These are phyloP conservation scores for Bauhinia variegata DNA, from an alignment of 306 rosid species.

Conservation along the genomic window DNA sequence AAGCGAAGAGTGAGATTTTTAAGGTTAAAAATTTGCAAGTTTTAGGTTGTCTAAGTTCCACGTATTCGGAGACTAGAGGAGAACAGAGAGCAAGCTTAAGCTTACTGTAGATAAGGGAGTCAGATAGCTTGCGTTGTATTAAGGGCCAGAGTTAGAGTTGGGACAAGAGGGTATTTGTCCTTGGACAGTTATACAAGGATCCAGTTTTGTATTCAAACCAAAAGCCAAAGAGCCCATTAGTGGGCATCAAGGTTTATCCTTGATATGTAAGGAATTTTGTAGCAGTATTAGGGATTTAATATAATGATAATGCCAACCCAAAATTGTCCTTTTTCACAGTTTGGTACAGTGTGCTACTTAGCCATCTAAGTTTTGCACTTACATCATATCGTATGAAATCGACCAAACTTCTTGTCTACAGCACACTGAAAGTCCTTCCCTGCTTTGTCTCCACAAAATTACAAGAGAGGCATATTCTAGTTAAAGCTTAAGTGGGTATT, in stretches of 20 bases:
- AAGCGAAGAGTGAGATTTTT: conserved; percentile 39
- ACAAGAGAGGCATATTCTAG: not conserved
- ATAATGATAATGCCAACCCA: conserved; percentile 41
- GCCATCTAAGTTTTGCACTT: conserved; percentile 3
- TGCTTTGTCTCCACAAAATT: conserved; percentile 9
- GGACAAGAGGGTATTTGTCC: not conserved
- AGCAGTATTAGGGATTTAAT: conserved; percentile 1
- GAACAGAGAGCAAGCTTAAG: conserved; percentile 4
- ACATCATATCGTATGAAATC: not conserved
- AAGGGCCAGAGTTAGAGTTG: not conserved
- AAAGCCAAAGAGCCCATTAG: conserved; percentile 35
- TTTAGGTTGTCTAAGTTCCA: not conserved
- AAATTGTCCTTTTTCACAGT: conserved; percentile 34
- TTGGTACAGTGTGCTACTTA: conserved; percentile 34
- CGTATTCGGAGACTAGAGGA: no score
- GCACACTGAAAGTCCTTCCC: not conserved
- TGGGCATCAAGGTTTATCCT: conserved; percentile 44
- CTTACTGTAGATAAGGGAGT: conserved; percentile 12
- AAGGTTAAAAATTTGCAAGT: not conserved
- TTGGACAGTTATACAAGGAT: conserved; percentile 30
- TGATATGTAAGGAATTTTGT: conserved; percentile 19
- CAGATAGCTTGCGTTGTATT: not conserved
- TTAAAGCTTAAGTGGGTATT: no score
- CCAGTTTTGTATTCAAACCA: conserved; percentile 5
- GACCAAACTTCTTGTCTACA: conserved; percentile 23